These are phyloP conservation scores for Lenzites betulinus DNA, from an alignment of 768 basidiomycete species.

Conservation along the genomic window DNA sequence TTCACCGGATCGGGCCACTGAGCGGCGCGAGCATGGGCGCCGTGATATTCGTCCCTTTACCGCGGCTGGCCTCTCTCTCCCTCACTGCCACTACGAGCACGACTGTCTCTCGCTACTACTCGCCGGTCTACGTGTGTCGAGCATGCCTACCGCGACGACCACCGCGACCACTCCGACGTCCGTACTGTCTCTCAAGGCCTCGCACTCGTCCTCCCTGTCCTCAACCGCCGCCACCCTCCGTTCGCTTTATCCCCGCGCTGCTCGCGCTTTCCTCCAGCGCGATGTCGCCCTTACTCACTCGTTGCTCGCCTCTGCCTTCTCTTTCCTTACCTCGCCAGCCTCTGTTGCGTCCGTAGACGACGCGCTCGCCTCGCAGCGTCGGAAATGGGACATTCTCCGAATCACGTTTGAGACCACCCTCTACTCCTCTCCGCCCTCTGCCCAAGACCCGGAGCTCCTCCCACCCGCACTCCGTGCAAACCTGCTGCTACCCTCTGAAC, in stretches of 20 bases:
- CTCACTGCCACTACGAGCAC: too few relatives aligned
- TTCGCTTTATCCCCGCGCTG: constrained; percentile 75
- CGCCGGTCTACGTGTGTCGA: too few relatives aligned
- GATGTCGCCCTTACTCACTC: constrained; percentile 67
- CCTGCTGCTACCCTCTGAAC: constrained; percentile 58
- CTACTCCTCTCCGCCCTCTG: constrained; percentile 56
- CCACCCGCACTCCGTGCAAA: constrained; percentile 55
- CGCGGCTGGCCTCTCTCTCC: too few relatives aligned
- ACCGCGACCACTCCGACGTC: constrained; percentile 7
- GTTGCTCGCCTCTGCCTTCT: constrained; percentile 68
- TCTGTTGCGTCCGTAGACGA: constrained; percentile 33
- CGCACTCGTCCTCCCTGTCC: constrained; percentile 6
- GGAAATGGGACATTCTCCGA: constrained; percentile 87
- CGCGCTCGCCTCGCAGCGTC: constrained; percentile 48
- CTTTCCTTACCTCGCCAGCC: constrained; percentile 43
- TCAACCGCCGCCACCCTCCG: constrained; percentile 56
- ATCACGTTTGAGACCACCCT: constrained; percentile 80
- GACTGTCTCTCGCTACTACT: too few relatives aligned
- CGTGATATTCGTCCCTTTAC: too few relatives aligned
- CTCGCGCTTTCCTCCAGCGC: constrained; percentile 75
- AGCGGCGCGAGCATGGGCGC: too few relatives aligned
- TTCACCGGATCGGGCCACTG: too few relatives aligned
- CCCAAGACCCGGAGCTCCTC: constrained; percentile 42
- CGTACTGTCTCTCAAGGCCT: constrained; percentile 19
- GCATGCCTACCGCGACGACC: constrained; percentile 25